Conservation (phyloP, 1,284 basidiomycete species). For the Heterobasidion irregulare region DNA sequence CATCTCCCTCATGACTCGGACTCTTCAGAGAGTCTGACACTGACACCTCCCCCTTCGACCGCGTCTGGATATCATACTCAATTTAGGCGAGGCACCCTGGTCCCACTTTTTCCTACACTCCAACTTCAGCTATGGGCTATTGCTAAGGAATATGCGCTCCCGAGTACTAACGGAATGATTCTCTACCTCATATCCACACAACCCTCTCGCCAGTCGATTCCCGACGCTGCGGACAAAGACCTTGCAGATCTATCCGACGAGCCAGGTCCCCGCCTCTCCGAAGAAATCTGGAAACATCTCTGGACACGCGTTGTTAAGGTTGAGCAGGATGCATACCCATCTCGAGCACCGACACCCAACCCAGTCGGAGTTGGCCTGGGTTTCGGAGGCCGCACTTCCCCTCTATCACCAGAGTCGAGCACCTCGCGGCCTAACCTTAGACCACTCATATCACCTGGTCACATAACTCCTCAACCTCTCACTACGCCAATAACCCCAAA, state of each 20-base stretch:
- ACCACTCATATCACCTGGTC: constrained; percentile 37
- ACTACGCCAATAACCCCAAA: constrained; percentile 38
- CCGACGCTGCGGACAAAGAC: constrained; percentile 6
- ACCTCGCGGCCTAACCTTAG: constrained; percentile 32
- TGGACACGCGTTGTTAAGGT: constrained; percentile 64
- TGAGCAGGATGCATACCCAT: constrained; percentile 50
- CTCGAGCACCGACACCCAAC: constrained; percentile 29
- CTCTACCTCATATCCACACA: constrained; percentile 60
- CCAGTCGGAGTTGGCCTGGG: constrained; percentile 34
- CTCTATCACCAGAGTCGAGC: constrained; percentile 15
- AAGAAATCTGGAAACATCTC: constrained; percentile 77
- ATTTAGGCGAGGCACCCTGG: constrained; percentile 67
- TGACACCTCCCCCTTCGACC: constrained; percentile 40
- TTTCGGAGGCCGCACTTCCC: constrained; percentile 31
- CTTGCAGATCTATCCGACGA: constrained; percentile 30
- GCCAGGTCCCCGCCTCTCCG: constrained; percentile 70
- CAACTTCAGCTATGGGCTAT: constrained; percentile 71
- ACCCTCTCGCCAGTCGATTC: constrained; percentile 11
- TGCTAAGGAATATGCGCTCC: constrained; percentile 81
- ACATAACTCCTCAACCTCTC: constrained; percentile 23
- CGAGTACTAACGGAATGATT: constrained; percentile 69
- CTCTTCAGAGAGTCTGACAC: constrained; percentile 30
- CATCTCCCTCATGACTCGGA: constrained; percentile 55
- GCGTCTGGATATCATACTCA: constrained; percentile 72
- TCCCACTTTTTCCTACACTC: constrained; percentile 64